These are phyloP conservation scores for Zymoseptoria crescenta DNA, from an alignment of 2,329 filamentous ascomycete species.

Conservation along the genomic window DNA sequence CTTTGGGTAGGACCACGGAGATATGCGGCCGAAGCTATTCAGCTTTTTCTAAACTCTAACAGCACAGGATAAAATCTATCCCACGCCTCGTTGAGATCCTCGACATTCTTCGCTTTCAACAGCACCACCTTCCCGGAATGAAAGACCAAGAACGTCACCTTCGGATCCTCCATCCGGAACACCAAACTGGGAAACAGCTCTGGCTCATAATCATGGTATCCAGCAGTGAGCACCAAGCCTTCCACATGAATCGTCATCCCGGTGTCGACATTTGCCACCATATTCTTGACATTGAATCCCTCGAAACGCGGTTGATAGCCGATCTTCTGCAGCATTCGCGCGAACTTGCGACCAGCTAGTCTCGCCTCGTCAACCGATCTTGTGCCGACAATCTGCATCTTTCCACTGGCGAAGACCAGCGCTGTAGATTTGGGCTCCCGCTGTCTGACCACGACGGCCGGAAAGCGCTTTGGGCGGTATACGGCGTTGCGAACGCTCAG, in stretches of 20 bases:
- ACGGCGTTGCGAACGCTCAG: slow-evolving; percentile 81
- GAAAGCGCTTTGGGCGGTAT: slow-evolving; percentile 90
- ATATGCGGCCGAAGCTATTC: background rate
- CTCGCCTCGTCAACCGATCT: slow-evolving; percentile 87
- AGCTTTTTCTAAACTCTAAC: slow-evolving; percentile 2
- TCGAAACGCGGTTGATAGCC: slow-evolving; percentile 88
- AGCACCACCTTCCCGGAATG: slow-evolving; percentile 85
- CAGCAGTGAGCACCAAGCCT: slow-evolving; percentile 63
- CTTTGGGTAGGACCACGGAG: too few species aligned
- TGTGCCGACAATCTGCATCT: slow-evolving; percentile 89
- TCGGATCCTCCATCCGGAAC: slow-evolving; percentile 89
- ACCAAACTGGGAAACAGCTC: slow-evolving; percentile 86
- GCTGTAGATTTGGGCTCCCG: slow-evolving; percentile 84
- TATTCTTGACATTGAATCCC: slow-evolving; percentile 91
- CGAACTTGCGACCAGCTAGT: slow-evolving; percentile 78
- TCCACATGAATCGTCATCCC: slow-evolving; percentile 85
- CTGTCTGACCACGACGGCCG: slow-evolving; percentile 86
- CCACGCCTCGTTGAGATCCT: slow-evolving; percentile 53
- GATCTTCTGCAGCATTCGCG: slow-evolving; percentile 83
- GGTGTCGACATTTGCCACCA: slow-evolving; percentile 83
- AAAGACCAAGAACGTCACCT: slow-evolving; percentile 52
- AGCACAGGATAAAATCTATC: slow-evolving; percentile 7
- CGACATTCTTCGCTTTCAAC: slow-evolving; percentile 77
- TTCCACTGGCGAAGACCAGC: slow-evolving; percentile 79
- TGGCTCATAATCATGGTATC: slow-evolving; percentile 63